phyloP scores from a whole-genome alignment of 208 protist genomes.

The Acanthamoeba sp. region DNA sequence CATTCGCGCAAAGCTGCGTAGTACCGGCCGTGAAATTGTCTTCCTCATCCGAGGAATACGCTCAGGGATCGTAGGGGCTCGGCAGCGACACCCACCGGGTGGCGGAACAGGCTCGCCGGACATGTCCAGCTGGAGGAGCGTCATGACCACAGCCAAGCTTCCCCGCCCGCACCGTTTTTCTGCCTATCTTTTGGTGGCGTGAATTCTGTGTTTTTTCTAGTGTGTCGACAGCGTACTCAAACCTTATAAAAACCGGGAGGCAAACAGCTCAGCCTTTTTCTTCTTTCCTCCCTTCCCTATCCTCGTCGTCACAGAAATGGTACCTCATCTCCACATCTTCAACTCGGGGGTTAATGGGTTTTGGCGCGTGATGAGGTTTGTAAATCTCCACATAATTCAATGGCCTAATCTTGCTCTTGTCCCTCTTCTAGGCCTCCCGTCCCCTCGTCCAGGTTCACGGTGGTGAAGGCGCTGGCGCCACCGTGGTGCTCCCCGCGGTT shows the following conservation, averaged over 20 bases:
- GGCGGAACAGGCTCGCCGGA: too few relatives aligned
- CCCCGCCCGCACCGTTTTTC: too few relatives aligned
- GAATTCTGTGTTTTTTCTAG: background rate
- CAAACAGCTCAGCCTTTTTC: background rate
- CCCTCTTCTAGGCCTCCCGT: constrained; percentile 65
- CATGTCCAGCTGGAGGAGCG: too few relatives aligned
- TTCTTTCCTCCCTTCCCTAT: constrained; percentile 53
- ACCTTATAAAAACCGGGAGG: constrained; percentile 4
- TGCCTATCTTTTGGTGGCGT: too few relatives aligned
- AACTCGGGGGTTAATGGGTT: background rate
- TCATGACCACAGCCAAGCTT: too few relatives aligned
- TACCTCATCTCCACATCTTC: background rate
- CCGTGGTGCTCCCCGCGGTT: constrained; percentile 91
- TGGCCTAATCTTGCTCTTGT: background rate
- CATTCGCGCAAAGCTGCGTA: too few relatives aligned
- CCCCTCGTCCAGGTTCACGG: constrained; percentile 82
- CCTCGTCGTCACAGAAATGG: constrained; percentile 54
- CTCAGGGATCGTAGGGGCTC: too few relatives aligned
- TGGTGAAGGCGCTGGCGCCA: constrained; percentile 56
- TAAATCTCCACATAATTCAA: background rate
- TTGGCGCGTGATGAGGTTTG: background rate
- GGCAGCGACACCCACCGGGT: too few relatives aligned
- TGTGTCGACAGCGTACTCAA: background rate
- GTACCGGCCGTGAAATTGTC: too few relatives aligned
- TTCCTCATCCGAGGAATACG: too few relatives aligned